Conservation (phyloP, 768 basidiomycete species). For the Naganishia randhawae region DNA sequence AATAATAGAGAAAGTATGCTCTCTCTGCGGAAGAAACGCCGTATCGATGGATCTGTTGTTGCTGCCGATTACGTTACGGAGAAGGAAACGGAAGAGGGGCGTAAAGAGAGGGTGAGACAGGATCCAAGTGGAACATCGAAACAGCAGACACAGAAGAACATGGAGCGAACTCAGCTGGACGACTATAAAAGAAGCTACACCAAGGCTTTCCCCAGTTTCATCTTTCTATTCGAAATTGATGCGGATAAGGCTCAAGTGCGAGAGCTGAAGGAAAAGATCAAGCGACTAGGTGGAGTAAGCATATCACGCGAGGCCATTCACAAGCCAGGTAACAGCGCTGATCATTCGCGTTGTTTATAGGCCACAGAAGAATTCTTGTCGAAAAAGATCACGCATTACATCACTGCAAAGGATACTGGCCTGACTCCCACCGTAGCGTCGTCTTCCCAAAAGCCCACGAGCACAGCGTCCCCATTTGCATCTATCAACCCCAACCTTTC, state of each 20-base stretch:
- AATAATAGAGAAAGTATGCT: neutral
- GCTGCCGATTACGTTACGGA: slow-evolving; percentile 21
- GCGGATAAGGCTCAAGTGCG: slow-evolving; percentile 36
- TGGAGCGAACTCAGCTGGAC: slow-evolving; percentile 10
- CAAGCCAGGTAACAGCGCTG: neutral
- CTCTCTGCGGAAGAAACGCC: slow-evolving; percentile 12
- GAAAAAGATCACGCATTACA: slow-evolving; percentile 77
- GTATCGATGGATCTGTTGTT: neutral
- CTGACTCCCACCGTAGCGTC: slow-evolving; percentile 20
- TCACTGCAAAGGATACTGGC: slow-evolving; percentile 55
- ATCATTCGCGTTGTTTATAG: slow-evolving; percentile 53
- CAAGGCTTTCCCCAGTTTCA: slow-evolving; percentile 75
- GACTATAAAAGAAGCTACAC: slow-evolving; percentile 82
- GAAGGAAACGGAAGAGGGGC: slow-evolving; percentile 13
- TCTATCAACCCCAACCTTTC: slow-evolving; percentile 1
- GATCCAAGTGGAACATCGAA: slow-evolving; percentile 22
- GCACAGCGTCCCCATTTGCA: neutral
- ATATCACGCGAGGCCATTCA: neutral
- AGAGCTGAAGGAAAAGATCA: slow-evolving; percentile 59
- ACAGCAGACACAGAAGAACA: slow-evolving; percentile 3
- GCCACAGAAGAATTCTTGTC: slow-evolving; percentile 84
- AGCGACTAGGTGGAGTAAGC: slow-evolving; percentile 74
- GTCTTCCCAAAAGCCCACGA: neutral
- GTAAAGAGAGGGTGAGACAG: neutral
- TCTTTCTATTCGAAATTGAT: slow-evolving; percentile 73